A percentile compares a stretch with the other conserved stretches of the same genome.
Evolutionary conservation across 345 rosid species (phyloP).

Genomic region (Camelina neglecta): DNA sequence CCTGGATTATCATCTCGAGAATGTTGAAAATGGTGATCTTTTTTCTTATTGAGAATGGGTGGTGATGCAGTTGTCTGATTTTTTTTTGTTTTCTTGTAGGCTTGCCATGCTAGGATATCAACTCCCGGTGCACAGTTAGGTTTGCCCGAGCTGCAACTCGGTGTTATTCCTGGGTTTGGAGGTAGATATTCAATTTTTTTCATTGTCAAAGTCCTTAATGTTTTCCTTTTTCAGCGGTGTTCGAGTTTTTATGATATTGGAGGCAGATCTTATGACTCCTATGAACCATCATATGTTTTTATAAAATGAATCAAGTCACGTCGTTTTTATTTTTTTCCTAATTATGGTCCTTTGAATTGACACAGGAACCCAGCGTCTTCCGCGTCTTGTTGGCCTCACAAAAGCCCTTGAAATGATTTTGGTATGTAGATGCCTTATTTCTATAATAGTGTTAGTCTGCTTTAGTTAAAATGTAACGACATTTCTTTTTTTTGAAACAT

Average conservation of each 20-base stretch:
- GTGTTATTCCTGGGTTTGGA: conserved; percentile 97
- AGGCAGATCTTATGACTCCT: not conserved
- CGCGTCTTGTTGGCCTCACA: conserved; percentile 95
- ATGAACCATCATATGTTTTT: not conserved
- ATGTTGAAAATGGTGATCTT: conserved; percentile 15
- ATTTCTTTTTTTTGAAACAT: conserved; percentile 17
- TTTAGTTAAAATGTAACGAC: conserved; percentile 11
- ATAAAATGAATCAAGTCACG: conserved; percentile 13
- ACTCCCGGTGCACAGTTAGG: conserved; percentile 80
- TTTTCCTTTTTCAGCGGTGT: not conserved
- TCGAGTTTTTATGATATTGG: not conserved
- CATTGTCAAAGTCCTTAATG: conserved; percentile 1
- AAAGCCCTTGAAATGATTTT: conserved; percentile 97
- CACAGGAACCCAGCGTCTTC: conserved; percentile 97
- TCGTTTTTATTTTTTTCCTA: not conserved
- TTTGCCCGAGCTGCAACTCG: conserved; percentile 93
- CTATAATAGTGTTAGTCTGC: conserved; percentile 27
- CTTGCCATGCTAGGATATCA: conserved; percentile 90
- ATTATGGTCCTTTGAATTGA: conserved; percentile 45
- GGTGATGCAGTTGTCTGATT: conserved; percentile 27
- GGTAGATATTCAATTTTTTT: conserved; percentile 53
- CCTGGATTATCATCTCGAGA: conserved; percentile 13
- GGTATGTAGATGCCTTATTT: conserved; percentile 54
- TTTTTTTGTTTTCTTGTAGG: conserved; percentile 55
- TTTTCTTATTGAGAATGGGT: conserved; percentile 5